A percentile compares a stretch with the other conserved stretches of the same genome.
phyloP scores from a whole-genome alignment of 2,329 filamentous ascomycete genomes.

The Colletotrichum cordylinicola region DNA sequence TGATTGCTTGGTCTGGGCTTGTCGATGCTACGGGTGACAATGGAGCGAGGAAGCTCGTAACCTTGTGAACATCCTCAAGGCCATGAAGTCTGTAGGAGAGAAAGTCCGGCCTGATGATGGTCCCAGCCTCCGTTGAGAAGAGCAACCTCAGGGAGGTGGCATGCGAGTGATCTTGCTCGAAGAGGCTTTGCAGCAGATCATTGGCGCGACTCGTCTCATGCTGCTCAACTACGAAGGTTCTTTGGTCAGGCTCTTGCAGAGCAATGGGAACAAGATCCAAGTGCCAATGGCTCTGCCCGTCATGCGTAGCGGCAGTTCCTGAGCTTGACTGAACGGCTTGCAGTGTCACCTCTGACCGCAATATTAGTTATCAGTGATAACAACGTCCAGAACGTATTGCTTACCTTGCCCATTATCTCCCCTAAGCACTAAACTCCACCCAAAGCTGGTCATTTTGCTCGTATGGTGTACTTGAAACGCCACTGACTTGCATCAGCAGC shows the following conservation, averaged over 20 bases:
- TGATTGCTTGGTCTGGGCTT: not conserved
- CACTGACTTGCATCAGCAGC: not conserved
- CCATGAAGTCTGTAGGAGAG: not conserved
- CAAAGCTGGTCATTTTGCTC: not conserved
- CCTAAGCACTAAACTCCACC: not conserved
- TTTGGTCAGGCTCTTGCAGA: not conserved
- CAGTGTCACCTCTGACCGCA: not conserved
- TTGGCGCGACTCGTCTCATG: not conserved
- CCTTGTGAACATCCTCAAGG: not conserved
- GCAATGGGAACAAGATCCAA: not conserved
- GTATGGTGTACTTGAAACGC: not conserved
- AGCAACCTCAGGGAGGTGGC: not conserved
- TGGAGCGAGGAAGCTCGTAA: not conserved
- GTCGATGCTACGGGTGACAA: not conserved
- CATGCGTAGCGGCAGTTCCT: not conserved
- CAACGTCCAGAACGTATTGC: accelerated
- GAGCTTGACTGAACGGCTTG: not conserved
- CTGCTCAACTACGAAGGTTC: not conserved
- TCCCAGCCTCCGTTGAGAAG: not conserved
- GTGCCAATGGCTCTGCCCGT: not conserved
- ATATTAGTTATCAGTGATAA: not conserved
- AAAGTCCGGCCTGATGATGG: not conserved
- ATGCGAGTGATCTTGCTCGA: not conserved
- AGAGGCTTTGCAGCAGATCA: not conserved
- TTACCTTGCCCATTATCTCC: not conserved